These are phyloP conservation scores for Cryptosporidium ryanae DNA, from an alignment of 169 alveolate species.

Conservation along the genomic window DNA sequence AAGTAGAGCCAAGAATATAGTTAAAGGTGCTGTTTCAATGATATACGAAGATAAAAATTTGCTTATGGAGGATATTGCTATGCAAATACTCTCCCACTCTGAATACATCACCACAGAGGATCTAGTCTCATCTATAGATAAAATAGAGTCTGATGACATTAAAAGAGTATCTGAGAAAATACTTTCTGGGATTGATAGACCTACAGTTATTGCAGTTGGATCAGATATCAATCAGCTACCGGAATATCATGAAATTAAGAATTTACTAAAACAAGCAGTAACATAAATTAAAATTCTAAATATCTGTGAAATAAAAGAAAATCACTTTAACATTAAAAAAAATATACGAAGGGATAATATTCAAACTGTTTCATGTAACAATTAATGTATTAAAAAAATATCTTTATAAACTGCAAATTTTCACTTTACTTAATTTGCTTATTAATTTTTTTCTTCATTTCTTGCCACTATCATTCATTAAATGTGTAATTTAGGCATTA, in stretches of 20 bases:
- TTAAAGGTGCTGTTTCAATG: slow-evolving; percentile 84
- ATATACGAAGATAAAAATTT: slow-evolving; percentile 84
- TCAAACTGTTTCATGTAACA: too few relatives aligned
- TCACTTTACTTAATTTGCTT: too few relatives aligned
- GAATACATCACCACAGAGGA: slow-evolving; percentile 45
- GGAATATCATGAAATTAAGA: not conserved
- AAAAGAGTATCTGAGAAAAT: slow-evolving; percentile 11
- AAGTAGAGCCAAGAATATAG: slow-evolving; percentile 86
- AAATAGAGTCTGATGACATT: slow-evolving; percentile 23
- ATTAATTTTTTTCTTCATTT: too few relatives aligned
- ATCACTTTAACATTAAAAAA: too few relatives aligned
- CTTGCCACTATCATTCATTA: too few relatives aligned
- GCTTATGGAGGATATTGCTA: slow-evolving; percentile 87
- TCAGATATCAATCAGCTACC: slow-evolving; percentile 37
- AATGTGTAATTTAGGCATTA: too few relatives aligned
- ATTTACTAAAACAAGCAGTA: not conserved
- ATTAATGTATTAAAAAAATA: too few relatives aligned
- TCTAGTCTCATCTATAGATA: slow-evolving; percentile 8
- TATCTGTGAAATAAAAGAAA: too few relatives aligned
- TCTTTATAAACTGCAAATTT: too few relatives aligned
- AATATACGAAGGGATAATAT: too few relatives aligned
- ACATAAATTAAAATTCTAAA: not conserved
- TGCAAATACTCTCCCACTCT: slow-evolving; percentile 78
- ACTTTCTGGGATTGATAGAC: slow-evolving; percentile 5
- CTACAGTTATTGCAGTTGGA: slow-evolving; percentile 47